Evolutionary conservation across 2,329 filamentous ascomycete genomes (phyloP), one percentile per base, ranked within the genome.

Genomic region (Atkinsonella hypoxylon): DNA sequence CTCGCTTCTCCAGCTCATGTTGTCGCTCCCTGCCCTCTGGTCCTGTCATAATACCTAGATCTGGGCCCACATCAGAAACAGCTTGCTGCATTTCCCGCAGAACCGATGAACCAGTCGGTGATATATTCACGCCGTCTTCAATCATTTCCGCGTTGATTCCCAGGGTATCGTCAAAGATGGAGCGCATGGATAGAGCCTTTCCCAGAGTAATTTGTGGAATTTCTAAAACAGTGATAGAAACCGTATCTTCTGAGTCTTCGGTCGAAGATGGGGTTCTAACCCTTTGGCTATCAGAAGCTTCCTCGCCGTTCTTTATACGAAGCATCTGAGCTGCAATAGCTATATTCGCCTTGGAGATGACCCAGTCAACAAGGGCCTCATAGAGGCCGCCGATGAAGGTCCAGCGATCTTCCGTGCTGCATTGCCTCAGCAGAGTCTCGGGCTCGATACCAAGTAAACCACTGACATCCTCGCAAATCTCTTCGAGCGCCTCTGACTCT

Each of bases 121-220:
- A 70, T 2, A 94, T 77, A n/a, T 87, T 78, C 1, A 98, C 79
- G 10, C 93, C 93, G 58, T 98, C 93, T 55, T 91, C 85, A 61
- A 91, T 95, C 90, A 98, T 97, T 71, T 98, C 93, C 0, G 85
- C 78, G 59, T 97, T 97, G 70, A 98, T 96, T 48, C 93, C 93
- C 18, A 84, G 74, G n/a, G 75, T 80, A 59, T 97, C 93, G 58
- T 98, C 91, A 59, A 98, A 98, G 36, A 97, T 81, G 13, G 87
- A 88, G 39, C 89, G 86, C 71, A 98, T 81, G 12, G 87, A 82
- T n/a, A 94, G 69, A 0, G 91, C 93, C 67, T 93, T 96, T 52
- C 87, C 89, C 0, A 98, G 74, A 1, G 79, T 76, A 31, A 87
- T 82, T 55, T 83, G 80, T 0, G 93, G 89, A 9, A 97, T 77